These are phyloP conservation scores for Solanum pinnatisectum DNA, from an alignment of 257 asterid genomes.

Conservation along the genomic window DNA sequence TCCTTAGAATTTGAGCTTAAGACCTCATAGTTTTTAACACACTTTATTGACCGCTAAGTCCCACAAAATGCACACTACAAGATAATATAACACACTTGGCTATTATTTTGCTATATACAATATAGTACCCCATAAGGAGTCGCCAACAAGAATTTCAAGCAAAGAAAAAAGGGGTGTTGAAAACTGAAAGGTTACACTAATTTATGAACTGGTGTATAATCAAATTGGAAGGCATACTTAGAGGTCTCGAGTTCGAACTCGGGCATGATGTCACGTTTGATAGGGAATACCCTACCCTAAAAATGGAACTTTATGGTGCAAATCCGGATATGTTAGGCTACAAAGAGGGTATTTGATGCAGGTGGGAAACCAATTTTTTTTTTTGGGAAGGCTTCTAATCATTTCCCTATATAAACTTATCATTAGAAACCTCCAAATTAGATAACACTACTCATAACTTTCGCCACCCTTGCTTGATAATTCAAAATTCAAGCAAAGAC, in stretches of 20 bases:
- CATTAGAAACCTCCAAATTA: background rate
- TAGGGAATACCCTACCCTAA: background rate
- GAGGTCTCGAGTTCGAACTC: background rate
- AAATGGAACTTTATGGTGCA: background rate
- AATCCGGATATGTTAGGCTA: background rate
- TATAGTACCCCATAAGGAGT: background rate
- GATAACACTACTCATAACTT: background rate
- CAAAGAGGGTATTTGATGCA: background rate
- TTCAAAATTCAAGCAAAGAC: background rate
- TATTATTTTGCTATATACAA: background rate
- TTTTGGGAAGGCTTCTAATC: background rate
- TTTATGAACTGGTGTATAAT: background rate
- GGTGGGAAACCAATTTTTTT: background rate
- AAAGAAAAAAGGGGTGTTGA: background rate
- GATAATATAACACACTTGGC: background rate
- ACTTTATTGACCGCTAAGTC: background rate
- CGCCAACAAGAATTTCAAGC: background rate
- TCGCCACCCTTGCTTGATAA: background rate
- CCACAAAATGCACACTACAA: background rate
- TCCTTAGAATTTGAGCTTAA: background rate
- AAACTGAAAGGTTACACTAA: background rate
- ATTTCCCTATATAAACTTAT: background rate
- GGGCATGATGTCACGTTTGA: background rate
- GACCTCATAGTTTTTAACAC: fast-evolving
- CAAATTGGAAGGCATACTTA: background rate